phyloP scores from a whole-genome alignment of 495 filamentous ascomycete species.

The Penicillium crystallinum region DNA sequence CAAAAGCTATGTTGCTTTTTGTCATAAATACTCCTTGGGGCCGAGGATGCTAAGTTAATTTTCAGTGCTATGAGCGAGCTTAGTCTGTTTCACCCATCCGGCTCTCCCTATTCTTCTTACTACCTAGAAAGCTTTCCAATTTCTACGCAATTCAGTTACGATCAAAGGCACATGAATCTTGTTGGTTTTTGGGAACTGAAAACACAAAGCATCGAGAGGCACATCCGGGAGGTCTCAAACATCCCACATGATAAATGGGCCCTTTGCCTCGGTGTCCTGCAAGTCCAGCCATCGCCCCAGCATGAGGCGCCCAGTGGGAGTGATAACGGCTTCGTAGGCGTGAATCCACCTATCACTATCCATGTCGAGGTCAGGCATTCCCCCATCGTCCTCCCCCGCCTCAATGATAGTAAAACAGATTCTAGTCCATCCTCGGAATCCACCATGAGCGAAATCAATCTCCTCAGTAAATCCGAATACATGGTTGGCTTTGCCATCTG shows the following conservation, averaged over 20 bases:
- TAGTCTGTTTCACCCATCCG: neutral
- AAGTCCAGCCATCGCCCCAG: slow-evolving; percentile 45
- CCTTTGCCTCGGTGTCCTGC: slow-evolving; percentile 21
- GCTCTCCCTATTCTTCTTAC: neutral
- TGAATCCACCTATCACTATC: slow-evolving; percentile 26
- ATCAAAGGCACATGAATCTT: neutral
- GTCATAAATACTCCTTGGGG: slow-evolving; percentile 1
- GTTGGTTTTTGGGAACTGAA: neutral
- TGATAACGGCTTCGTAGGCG: slow-evolving; percentile 45
- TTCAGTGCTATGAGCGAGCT: neutral
- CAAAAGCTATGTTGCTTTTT: neutral
- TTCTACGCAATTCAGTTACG: neutral
- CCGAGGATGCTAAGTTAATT: neutral
- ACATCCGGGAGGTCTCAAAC: neutral
- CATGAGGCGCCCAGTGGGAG: slow-evolving; percentile 45
- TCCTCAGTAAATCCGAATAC: slow-evolving; percentile 31
- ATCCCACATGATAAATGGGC: slow-evolving; percentile 55
- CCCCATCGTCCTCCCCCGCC: slow-evolving; percentile 5
- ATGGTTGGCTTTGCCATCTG: slow-evolving; percentile 2
- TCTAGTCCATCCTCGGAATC: slow-evolving; percentile 36
- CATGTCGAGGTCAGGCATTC: neutral
- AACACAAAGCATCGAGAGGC: neutral
- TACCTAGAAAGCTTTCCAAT: neutral
- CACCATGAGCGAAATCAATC: slow-evolving; percentile 20
- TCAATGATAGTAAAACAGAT: slow-evolving; percentile 37